Conservation (phyloP, 257 asterid species). For the Salvia rosmarinus region DNA sequence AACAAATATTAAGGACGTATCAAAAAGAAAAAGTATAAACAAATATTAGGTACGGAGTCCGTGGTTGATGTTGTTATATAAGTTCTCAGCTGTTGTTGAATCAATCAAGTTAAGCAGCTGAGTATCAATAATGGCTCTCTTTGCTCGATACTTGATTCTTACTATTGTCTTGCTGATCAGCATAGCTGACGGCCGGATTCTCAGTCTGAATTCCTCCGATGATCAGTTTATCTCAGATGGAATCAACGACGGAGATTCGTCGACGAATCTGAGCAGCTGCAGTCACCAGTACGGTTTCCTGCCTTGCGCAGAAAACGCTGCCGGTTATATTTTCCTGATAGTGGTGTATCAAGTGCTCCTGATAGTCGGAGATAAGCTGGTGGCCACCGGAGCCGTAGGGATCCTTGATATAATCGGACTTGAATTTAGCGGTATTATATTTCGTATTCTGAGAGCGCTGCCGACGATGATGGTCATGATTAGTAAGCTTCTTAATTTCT, state of each 20-base stretch:
- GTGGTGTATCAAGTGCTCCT: conserved; percentile 53
- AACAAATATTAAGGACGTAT: no score
- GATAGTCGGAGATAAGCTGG: conserved; percentile 47
- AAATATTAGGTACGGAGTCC: no score
- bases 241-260: conserved; percentile 6
- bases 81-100: background rate
- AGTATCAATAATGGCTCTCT: conserved; percentile 26
- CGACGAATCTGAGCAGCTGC: conserved; percentile 35
- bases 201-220: conserved; percentile 38
- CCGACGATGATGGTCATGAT: conserved; percentile 63
- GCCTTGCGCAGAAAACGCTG: conserved; percentile 60
- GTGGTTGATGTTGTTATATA: background rate
- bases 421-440: conserved; percentile 53
- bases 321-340: conserved; percentile 50
- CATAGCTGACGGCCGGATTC: conserved; percentile 40
- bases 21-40: no score
- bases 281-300: conserved; percentile 61
- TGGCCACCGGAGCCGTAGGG: conserved; percentile 48
- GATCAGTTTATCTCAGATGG: conserved; percentile 48
- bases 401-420: conserved; percentile 49
- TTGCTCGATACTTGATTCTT: conserved; percentile 4
- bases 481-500: conserved; percentile 43
- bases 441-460: conserved; percentile 56
- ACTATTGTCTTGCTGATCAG: conserved; percentile 20
- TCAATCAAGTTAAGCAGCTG: background rate